Conservation (phyloP, 176 grass and related monocot genomes). For the Poa pratensis region DNA sequence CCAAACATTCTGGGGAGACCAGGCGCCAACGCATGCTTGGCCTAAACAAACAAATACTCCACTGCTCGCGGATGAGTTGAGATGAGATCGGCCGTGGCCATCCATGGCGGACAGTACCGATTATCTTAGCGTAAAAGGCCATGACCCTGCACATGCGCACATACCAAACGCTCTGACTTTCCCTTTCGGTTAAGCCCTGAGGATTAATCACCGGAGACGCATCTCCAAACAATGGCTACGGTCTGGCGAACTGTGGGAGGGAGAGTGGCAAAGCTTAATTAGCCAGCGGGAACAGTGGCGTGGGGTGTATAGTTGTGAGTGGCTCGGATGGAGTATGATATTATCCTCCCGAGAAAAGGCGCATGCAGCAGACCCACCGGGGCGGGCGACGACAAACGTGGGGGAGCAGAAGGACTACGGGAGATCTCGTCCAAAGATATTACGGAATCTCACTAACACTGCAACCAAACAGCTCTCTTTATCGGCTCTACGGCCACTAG, state of each 20-base stretch:
- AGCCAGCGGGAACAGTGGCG: slow-evolving; percentile 15
- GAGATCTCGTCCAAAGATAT: slow-evolving; percentile 62
- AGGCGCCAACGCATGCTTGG: background rate
- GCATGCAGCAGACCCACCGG: background rate
- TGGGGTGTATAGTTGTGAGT: slow-evolving; percentile 15
- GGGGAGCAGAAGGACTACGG: slow-evolving; percentile 56
- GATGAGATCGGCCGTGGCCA: background rate
- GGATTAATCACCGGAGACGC: background rate
- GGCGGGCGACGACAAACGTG: slow-evolving; percentile 37
- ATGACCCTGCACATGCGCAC: background rate
- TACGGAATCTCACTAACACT: slow-evolving; percentile 56
- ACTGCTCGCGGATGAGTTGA: no score
- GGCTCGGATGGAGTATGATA: slow-evolving; percentile 14
- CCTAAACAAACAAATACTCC: background rate
- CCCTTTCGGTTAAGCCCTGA: background rate
- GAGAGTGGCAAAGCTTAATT: background rate
- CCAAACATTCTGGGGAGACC: slow-evolving; percentile 17
- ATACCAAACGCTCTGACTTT: background rate
- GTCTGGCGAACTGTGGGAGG: background rate
- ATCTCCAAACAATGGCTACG: background rate
- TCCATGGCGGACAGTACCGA: background rate
- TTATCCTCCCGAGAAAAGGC: slow-evolving; percentile 48
- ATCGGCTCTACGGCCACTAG: no score
- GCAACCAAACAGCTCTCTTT: slow-evolving; percentile 21
- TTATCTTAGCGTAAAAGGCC: background rate